phyloP scores from a whole-genome alignment of 441 rosid genomes.

The Capsella rubella region DNA sequence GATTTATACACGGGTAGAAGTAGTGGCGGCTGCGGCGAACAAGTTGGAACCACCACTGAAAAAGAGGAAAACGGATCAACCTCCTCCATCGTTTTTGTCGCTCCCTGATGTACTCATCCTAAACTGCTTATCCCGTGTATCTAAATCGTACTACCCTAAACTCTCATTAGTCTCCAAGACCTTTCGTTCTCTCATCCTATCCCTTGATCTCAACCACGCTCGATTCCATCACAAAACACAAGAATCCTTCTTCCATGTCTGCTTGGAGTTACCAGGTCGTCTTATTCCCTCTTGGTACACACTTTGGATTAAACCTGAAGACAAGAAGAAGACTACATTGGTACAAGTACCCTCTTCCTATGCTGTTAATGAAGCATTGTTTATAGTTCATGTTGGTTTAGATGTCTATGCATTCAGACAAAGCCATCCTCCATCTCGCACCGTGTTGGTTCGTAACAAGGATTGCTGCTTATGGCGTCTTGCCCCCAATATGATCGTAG shows the following conservation, averaged over 20 bases:
- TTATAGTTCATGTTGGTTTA: slow-evolving; percentile 51
- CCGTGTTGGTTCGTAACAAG: slow-evolving; percentile 65
- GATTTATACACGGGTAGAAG: neutral
- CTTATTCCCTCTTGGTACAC: slow-evolving; percentile 53
- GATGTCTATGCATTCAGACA: slow-evolving; percentile 58
- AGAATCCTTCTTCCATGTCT: slow-evolving; percentile 51
- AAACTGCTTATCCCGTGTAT: slow-evolving; percentile 67
- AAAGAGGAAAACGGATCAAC: neutral
- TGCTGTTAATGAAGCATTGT: slow-evolving; percentile 46
- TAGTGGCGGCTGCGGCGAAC: no score
- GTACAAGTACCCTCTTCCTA: slow-evolving; percentile 54
- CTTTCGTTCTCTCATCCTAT: slow-evolving; percentile 52
- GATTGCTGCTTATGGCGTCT: slow-evolving; percentile 53
- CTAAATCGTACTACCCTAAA: slow-evolving; percentile 59
- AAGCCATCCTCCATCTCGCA: slow-evolving; percentile 51
- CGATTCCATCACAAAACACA: slow-evolving; percentile 53
- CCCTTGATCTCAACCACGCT: slow-evolving; percentile 51
- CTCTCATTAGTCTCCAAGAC: slow-evolving; percentile 66
- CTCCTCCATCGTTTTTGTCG: slow-evolving; percentile 50
- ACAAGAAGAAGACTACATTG: slow-evolving; percentile 21
- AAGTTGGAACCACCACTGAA: neutral
- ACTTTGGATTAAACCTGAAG: slow-evolving; percentile 44
- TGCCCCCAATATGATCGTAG: slow-evolving; percentile 57
- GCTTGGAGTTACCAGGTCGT: slow-evolving; percentile 48
- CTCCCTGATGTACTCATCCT: slow-evolving; percentile 65